phyloP scores from a whole-genome alignment of 768 basidiomycete species.

The Tricholomella constricta region DNA sequence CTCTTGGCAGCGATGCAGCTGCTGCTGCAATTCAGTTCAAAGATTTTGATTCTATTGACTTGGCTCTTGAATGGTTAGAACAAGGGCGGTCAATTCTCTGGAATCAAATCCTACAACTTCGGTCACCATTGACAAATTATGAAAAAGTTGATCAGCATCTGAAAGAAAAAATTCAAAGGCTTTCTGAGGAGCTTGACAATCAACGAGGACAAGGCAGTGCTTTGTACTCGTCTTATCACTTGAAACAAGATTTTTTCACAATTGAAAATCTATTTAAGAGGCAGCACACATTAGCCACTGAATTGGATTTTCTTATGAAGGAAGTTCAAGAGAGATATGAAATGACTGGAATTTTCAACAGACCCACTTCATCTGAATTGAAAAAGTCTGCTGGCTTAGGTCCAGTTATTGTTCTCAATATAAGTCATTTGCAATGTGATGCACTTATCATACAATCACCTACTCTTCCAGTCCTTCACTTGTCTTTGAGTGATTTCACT shows the following conservation, averaged over 20 bases:
- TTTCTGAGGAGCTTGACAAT: background rate
- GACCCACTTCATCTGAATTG: background rate
- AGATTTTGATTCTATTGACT: background rate
- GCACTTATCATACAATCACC: constrained; percentile 15
- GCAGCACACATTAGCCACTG: background rate
- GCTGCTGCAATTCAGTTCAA: background rate
- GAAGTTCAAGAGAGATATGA: background rate
- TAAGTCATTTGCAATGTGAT: constrained; percentile 7
- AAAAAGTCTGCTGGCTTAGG: background rate
- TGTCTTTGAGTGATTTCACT: constrained; percentile 9
- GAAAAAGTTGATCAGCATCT: constrained; percentile 6
- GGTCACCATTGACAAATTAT: constrained; percentile 8
- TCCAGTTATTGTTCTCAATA: background rate
- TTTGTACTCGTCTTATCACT: background rate
- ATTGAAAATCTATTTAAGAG: background rate
- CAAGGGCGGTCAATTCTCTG: constrained; percentile 19
- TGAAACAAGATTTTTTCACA: background rate
- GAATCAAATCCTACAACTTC: constrained; percentile 18
- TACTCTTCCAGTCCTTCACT: constrained; percentile 15
- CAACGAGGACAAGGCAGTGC: too few species aligned
- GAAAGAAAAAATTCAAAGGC: background rate
- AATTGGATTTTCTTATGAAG: background rate
- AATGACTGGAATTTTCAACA: background rate
- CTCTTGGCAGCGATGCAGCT: background rate
- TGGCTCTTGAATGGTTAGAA: constrained; percentile 21